phyloP scores from a whole-genome alignment of 768 basidiomycete species.

The Exidia glandulosa region DNA sequence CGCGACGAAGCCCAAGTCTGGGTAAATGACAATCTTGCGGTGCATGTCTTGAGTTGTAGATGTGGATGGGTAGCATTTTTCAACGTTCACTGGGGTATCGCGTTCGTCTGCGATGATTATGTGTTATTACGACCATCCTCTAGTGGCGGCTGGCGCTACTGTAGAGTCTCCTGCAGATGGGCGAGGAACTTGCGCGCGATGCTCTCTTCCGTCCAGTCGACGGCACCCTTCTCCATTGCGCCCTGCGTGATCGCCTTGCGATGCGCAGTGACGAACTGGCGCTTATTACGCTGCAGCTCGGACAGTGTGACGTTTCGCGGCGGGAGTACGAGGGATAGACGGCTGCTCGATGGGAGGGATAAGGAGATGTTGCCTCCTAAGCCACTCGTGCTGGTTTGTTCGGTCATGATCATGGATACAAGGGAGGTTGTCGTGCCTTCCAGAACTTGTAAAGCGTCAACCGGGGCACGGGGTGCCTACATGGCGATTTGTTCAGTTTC shows the following conservation, averaged over 20 bases:
- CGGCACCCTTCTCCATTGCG: slow-evolving; percentile 60
- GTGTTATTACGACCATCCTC: too few species aligned
- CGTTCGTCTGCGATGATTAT: too few species aligned
- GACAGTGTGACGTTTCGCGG: slow-evolving; percentile 65
- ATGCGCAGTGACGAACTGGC: slow-evolving; percentile 85
- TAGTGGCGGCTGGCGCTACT: neutral
- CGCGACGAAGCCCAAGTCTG: neutral
- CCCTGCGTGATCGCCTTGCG: slow-evolving; percentile 82
- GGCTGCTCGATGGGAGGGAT: slow-evolving; percentile 30
- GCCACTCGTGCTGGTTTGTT: slow-evolving; percentile 42
- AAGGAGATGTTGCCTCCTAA: slow-evolving; percentile 42
- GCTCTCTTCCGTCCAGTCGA: slow-evolving; percentile 68
- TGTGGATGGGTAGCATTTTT: too few species aligned
- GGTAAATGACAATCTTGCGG: too few species aligned
- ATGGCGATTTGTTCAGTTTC: neutral
- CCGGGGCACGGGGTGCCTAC: slow-evolving; percentile 72
- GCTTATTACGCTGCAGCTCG: slow-evolving; percentile 79
- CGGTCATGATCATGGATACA: slow-evolving; percentile 59
- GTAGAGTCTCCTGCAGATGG: slow-evolving; percentile 62
- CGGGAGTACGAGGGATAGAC: slow-evolving; percentile 49
- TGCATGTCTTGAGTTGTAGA: too few species aligned
- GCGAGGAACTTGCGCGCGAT: slow-evolving; percentile 58
- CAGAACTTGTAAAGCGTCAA: slow-evolving; percentile 78
- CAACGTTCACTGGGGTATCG: too few species aligned
- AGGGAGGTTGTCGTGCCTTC: slow-evolving; percentile 64